phyloP scores from a whole-genome alignment of 805 yeast species.

The Lipomyces sp. region DNA sequence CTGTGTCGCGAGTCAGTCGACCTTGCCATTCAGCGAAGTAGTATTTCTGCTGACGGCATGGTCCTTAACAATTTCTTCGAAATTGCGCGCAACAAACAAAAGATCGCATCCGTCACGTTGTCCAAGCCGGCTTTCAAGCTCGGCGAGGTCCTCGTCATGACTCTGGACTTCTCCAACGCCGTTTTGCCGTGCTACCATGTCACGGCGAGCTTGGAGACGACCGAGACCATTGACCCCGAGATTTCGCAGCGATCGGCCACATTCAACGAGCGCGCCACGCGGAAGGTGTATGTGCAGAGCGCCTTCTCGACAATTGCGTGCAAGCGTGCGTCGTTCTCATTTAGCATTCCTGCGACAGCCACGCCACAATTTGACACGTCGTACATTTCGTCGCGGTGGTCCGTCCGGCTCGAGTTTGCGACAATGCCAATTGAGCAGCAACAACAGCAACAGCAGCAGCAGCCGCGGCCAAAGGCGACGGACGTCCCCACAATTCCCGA shows the following conservation, averaged over 20 bases:
- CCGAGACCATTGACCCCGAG: conserved; percentile 35
- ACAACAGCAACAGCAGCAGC: neutral
- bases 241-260: conserved; percentile 33
- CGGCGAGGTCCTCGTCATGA: conserved; percentile 40
- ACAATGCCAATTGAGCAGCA: conserved; percentile 27
- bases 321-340: conserved; percentile 30
- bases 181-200: conserved; percentile 39
- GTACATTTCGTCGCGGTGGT: conserved; percentile 36
- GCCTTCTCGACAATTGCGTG: conserved; percentile 31
- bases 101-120: conserved; percentile 42
- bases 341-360: conserved; percentile 39
- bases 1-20: conserved; percentile 27
- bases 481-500: neutral
- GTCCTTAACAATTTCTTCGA: conserved; percentile 33
- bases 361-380: conserved; percentile 39
- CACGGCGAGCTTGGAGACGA: conserved; percentile 41
- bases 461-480: neutral
- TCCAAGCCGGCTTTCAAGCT: conserved; percentile 42
- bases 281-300: conserved; percentile 33
- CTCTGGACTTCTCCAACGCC: conserved; percentile 39
- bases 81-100: conserved; percentile 44
- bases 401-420: conserved; percentile 35
- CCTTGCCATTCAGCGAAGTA: conserved; percentile 23
- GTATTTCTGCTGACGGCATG: conserved; percentile 24
- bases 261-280: conserved; percentile 30